These are phyloP conservation scores for Wickerhamiella kurtzmanii DNA, from an alignment of 805 yeast species.

Conservation along the genomic window DNA sequence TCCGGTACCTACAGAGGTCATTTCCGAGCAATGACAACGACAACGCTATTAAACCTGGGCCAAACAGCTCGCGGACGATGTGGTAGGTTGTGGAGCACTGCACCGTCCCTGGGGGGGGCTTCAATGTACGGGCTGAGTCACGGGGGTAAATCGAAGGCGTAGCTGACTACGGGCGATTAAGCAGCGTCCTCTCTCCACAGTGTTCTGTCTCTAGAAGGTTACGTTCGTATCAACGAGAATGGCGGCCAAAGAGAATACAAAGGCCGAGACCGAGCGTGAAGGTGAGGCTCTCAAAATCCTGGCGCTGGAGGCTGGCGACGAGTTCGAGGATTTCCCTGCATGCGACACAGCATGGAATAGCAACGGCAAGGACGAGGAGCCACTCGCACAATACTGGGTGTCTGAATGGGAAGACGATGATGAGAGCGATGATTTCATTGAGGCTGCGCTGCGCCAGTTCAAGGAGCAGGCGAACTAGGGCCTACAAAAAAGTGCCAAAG, in stretches of 20 bases:
- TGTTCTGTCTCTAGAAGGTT: too few relatives aligned
- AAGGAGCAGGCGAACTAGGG: conserved; percentile 1
- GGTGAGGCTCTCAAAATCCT: conserved; percentile 23
- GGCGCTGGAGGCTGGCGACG: conserved; percentile 89
- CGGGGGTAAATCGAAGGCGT: background rate
- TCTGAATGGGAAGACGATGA: conserved; percentile 68
- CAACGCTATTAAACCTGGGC: too few relatives aligned
- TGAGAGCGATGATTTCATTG: conserved; percentile 82
- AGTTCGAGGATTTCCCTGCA: conserved; percentile 84
- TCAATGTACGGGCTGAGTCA: too few relatives aligned
- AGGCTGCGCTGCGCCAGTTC: conserved; percentile 21
- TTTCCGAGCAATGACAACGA: conserved; percentile 1
- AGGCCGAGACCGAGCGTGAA: background rate
- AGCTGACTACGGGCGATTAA: background rate
- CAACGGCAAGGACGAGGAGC: conserved; percentile 16
- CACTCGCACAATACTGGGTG: conserved; percentile 1
- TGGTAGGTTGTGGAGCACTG: too few relatives aligned
- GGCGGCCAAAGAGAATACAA: background rate
- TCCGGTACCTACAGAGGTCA: conserved; percentile 97
- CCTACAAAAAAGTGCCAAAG: too few relatives aligned
- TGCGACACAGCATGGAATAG: conserved; percentile 33
- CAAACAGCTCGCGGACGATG: too few relatives aligned
- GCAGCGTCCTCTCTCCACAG: too few relatives aligned
- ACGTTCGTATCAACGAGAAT: background rate
- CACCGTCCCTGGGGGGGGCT: too few relatives aligned